Evolutionary conservation across 2,329 filamentous ascomycete species (phyloP).

Genomic region (Microcera coccophila): DNA sequence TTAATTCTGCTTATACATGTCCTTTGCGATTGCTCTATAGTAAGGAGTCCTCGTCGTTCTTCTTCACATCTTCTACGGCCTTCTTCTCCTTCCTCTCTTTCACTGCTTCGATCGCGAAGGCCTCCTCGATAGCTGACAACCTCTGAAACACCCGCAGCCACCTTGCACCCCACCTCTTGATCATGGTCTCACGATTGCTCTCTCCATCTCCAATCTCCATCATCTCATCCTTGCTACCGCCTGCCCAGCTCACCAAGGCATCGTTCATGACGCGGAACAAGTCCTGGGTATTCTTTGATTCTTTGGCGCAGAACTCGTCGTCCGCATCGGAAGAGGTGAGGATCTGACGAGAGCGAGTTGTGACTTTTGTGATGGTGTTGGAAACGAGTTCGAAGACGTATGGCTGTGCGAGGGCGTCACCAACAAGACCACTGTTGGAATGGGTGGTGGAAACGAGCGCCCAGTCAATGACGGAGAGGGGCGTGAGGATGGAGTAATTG

Average conservation of each 20-base stretch:
- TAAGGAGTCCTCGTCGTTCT: conserved; percentile 17
- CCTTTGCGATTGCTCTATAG: no score
- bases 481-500: conserved; percentile 92
- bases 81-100: conserved; percentile 25
- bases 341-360: conserved; percentile 78
- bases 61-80: conserved; percentile 15
- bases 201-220: conserved; percentile 64
- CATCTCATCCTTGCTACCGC: conserved; percentile 68
- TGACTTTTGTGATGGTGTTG: conserved; percentile 86
- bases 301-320: conserved; percentile 63
- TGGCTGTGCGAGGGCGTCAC: conserved; percentile 64
- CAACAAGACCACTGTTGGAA: conserved; percentile 48
- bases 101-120: conserved; percentile 44
- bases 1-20: no score
- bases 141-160: conserved; percentile 85
- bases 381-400: conserved; percentile 88
- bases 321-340: conserved; percentile 58
- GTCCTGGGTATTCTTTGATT: conserved; percentile 70
- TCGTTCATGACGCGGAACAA: conserved; percentile 82
- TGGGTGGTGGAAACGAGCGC: conserved; percentile 62
- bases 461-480: conserved; percentile 84
- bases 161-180: conserved; percentile 75
- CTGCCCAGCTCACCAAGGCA: conserved; percentile 66
- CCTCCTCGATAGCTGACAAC: conserved; percentile 80
- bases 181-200: conserved; percentile 57